Conservation (phyloP, 495 filamentous ascomycete genomes). For the Hyaloscypha hepaticicola region DNA sequence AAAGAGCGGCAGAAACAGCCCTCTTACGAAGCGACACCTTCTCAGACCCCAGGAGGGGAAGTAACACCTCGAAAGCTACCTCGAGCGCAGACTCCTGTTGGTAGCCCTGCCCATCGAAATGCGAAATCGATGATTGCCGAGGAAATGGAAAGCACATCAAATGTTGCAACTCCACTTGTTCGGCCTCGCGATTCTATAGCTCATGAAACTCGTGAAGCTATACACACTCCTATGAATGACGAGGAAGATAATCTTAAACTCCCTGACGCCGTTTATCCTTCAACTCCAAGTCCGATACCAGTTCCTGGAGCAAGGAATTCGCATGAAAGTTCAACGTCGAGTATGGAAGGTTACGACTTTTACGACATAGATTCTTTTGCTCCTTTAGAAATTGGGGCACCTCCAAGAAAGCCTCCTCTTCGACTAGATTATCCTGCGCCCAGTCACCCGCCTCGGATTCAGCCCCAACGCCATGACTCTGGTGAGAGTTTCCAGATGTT, state of each 20-base stretch:
- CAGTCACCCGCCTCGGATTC: constrained; percentile 33
- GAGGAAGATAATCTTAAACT: constrained; percentile 28
- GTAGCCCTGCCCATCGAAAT: constrained; percentile 16
- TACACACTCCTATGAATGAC: constrained; percentile 45
- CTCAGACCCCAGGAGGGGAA: constrained; percentile 32
- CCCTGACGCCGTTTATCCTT: constrained; percentile 27
- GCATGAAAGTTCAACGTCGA: constrained; percentile 39
- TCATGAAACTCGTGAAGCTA: constrained; percentile 40
- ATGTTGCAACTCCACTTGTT: constrained; percentile 75
- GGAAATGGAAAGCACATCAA: constrained; percentile 71
- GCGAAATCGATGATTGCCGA: constrained; percentile 42
- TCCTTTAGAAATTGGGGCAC: constrained; percentile 42
- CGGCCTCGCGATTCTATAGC: constrained; percentile 49
- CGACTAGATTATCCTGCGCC: constrained; percentile 37
- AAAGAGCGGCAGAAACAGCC: neutral
- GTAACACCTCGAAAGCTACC: constrained; percentile 36
- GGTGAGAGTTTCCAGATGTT: constrained; percentile 82
- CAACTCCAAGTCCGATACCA: constrained; percentile 39
- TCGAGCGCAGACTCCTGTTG: constrained; percentile 27
- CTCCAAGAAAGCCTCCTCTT: constrained; percentile 30
- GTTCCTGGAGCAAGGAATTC: constrained; percentile 20
- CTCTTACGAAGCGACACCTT: neutral
- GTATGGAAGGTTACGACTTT: constrained; percentile 57
- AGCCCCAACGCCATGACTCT: constrained; percentile 62
- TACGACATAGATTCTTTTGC: constrained; percentile 51